A percentile compares a stretch with the other conserved stretches of the same genome.
These are phyloP conservation scores for Neonothopanus nambi DNA, from an alignment of 1,284 basidiomycete genomes.

Conservation along the genomic window DNA sequence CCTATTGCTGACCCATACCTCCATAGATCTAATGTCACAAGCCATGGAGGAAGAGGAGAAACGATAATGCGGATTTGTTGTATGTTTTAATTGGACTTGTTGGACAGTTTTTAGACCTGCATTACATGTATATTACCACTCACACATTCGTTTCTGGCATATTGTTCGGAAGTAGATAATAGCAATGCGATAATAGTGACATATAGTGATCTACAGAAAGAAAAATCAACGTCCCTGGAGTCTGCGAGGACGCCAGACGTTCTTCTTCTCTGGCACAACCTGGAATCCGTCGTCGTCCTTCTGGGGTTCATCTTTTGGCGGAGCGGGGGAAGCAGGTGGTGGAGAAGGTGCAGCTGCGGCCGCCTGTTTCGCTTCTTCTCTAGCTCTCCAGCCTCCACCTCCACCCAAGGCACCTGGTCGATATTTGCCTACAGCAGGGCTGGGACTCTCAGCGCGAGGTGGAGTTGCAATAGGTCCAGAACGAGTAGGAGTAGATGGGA, in stretches of 20 bases:
- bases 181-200: no score
- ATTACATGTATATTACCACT: no score
- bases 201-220: neutral
- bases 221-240: neutral
- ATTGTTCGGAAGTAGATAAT: no score
- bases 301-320: constrained; percentile 40
- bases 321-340: constrained; percentile 35
- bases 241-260: constrained; percentile 44
- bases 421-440: constrained; percentile 40
- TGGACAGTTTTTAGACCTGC: no score
- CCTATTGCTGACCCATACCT: neutral
- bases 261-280: constrained; percentile 45
- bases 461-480: constrained; percentile 35
- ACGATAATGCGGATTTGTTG: neutral
- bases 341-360: constrained; percentile 29
- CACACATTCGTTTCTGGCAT: no score
- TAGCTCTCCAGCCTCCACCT: constrained; percentile 55
- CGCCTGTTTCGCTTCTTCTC: constrained; percentile 48
- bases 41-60: constrained; percentile 17
- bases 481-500: constrained; percentile 34
- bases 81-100: no score
- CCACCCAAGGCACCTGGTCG: constrained; percentile 42
- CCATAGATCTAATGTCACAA: constrained; percentile 17
- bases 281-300: constrained; percentile 75
- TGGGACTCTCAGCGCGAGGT: constrained; percentile 49